These are phyloP conservation scores for Deakozyma indianensis DNA, from an alignment of 805 yeast genomes.

Conservation along the genomic window DNA sequence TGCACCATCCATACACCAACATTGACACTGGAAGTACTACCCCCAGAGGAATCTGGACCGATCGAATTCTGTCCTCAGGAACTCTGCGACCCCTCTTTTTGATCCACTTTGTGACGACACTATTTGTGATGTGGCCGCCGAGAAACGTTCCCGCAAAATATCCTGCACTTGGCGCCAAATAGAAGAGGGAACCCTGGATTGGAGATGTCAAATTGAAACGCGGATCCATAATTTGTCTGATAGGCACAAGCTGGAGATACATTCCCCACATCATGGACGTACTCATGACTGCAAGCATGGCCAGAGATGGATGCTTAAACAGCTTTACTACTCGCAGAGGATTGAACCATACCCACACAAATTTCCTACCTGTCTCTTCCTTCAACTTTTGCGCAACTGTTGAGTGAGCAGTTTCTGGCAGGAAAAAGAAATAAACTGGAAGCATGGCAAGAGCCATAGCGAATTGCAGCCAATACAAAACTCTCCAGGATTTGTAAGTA, in stretches of 20 bases:
- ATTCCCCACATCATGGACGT: conserved; percentile 31
- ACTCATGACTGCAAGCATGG: conserved; percentile 17
- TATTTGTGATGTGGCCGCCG: conserved; percentile 42
- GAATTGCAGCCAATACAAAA: conserved; percentile 35
- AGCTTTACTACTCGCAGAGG: conserved; percentile 32
- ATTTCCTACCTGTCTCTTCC: conserved; percentile 16
- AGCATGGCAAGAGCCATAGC: conserved; percentile 28
- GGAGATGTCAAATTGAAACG: conserved; percentile 36
- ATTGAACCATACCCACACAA: conserved; percentile 30
- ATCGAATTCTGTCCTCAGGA: conserved; percentile 38
- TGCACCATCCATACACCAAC: conserved; percentile 40
- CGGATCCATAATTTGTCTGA: conserved; percentile 41
- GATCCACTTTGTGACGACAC: conserved; percentile 30
- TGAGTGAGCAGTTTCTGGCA: conserved; percentile 32
- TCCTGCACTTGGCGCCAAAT: conserved; percentile 45
- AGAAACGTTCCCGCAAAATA: conserved; percentile 33
- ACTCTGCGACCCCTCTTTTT: conserved; percentile 29
- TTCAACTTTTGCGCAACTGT: conserved; percentile 19
- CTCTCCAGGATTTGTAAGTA: conserved; percentile 38
- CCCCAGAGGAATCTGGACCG: conserved; percentile 27
- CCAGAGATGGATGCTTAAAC: conserved; percentile 26
- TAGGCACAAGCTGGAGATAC: conserved; percentile 41
- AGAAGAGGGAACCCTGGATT: conserved; percentile 36
- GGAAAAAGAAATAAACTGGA: conserved; percentile 23
- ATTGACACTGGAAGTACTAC: conserved; percentile 31